Conservation (phyloP, 2,329 filamentous ascomycete species). For the Exophiala lecanii-corni region DNA sequence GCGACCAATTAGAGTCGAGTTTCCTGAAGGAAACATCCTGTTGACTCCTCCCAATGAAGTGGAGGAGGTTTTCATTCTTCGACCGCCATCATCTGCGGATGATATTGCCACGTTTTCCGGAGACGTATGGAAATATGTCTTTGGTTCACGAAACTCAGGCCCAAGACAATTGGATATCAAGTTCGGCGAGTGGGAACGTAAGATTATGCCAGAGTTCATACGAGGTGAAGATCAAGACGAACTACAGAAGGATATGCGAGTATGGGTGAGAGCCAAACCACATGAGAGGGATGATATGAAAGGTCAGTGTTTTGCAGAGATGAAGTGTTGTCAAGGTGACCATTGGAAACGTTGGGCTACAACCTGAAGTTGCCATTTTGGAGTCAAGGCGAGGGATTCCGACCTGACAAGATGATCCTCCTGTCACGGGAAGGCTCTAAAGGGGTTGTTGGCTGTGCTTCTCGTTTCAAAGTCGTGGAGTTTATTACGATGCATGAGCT, state of each 20-base stretch:
- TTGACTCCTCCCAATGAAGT: background rate
- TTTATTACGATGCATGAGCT: too few species aligned
- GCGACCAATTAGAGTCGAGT: background rate
- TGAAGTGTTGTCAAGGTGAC: constrained; percentile 15
- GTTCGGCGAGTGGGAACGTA: constrained; percentile 23
- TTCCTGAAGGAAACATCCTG: too few species aligned
- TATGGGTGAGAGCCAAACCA: constrained; percentile 13
- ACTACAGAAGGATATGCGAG: constrained; percentile 7
- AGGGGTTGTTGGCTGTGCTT: too few species aligned
- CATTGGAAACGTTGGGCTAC: constrained; percentile 11
- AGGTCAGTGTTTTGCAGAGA: constrained; percentile 10
- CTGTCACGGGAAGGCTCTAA: too few species aligned
- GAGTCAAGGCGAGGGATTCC: too few species aligned
- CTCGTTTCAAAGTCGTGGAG: too few species aligned
- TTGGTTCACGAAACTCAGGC: constrained; percentile 11
- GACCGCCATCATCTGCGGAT: constrained; percentile 11
- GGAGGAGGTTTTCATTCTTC: background rate
- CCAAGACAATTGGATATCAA: constrained; percentile 19
- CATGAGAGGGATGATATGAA: constrained; percentile 19
- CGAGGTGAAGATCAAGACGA: background rate
- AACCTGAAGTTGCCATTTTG: too few species aligned
- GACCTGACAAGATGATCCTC: too few species aligned
- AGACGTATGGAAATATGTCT: constrained; percentile 18
- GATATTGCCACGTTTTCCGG: constrained; percentile 10
- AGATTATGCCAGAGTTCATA: background rate